A percentile compares a stretch with the other conserved stretches of the same genome.
These are phyloP conservation scores for Talaromyces sp. DNA, from an alignment of 2,329 filamentous ascomycete genomes.

Conservation along the genomic window DNA sequence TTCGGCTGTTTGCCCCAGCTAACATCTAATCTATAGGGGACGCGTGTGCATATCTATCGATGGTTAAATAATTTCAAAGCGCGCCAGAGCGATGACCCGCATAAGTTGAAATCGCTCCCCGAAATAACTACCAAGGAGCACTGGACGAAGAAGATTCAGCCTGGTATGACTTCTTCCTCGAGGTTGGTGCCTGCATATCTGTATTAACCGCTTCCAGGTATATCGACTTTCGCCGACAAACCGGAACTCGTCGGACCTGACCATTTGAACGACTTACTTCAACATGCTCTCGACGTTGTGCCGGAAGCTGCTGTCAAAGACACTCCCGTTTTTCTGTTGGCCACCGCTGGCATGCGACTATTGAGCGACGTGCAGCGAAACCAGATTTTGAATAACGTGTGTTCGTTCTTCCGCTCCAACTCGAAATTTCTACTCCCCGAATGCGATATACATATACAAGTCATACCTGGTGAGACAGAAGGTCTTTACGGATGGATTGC, in stretches of 20 bases:
- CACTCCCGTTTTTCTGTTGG: slow-evolving; percentile 91
- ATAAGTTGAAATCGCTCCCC: slow-evolving; percentile 68
- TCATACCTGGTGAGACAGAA: slow-evolving; percentile 93
- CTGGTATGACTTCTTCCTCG: slow-evolving; percentile 52
- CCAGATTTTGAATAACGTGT: slow-evolving; percentile 72
- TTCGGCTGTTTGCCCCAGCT: not conserved
- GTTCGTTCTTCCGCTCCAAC: slow-evolving; percentile 72
- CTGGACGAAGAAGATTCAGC: slow-evolving; percentile 91
- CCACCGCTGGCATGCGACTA: slow-evolving; percentile 91
- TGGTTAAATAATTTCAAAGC: slow-evolving; percentile 78
- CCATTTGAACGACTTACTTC: slow-evolving; percentile 73
- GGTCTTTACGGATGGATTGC: slow-evolving; percentile 97
- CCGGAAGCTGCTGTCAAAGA: slow-evolving; percentile 72
- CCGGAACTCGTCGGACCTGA: slow-evolving; percentile 74
- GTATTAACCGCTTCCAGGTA: slow-evolving; percentile 43
- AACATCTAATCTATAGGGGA: slow-evolving; percentile 54
- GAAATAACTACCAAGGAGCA: slow-evolving; percentile 77
- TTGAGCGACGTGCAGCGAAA: slow-evolving; percentile 70
- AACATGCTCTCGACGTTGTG: slow-evolving; percentile 76
- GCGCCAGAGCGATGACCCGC: slow-evolving; percentile 56
- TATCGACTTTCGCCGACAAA: slow-evolving; percentile 82
- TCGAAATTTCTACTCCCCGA: slow-evolving; percentile 86
- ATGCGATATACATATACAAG: slow-evolving; percentile 83
- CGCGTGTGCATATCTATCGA: slow-evolving; percentile 87
- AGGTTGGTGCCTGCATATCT: not conserved